Percentiles rank a stretch among this genome's conserved stretches.
These are phyloP conservation scores for Aspergillus pseudoviridinutans DNA, from an alignment of 2,329 filamentous ascomycete species.

Conservation along the genomic window DNA sequence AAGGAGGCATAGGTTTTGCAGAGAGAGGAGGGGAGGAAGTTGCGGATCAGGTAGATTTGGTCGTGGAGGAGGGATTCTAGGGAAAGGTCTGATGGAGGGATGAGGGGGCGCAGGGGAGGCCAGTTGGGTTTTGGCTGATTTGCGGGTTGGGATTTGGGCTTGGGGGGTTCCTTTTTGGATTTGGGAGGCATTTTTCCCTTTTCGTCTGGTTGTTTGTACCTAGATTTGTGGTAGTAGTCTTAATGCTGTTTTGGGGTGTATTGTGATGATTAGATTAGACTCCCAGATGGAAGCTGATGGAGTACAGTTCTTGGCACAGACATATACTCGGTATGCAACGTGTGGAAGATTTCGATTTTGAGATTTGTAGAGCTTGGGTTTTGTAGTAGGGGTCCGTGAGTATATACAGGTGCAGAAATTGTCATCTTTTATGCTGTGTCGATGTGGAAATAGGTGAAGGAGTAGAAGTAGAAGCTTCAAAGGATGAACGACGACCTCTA, in stretches of 20 bases:
- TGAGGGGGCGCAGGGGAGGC: slow-evolving; percentile 66
- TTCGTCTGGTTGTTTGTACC: neutral
- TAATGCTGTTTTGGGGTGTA: slow-evolving; percentile 1
- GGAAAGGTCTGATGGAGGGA: slow-evolving; percentile 62
- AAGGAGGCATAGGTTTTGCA: slow-evolving; percentile 75
- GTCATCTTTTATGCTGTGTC: neutral
- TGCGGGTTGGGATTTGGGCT: slow-evolving; percentile 15
- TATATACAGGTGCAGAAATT: neutral
- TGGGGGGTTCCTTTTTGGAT: slow-evolving; percentile 14
- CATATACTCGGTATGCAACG: neutral
- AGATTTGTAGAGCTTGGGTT: neutral
- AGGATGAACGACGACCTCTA: no score
- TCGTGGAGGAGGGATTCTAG: slow-evolving; percentile 55
- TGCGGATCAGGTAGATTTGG: slow-evolving; percentile 70
- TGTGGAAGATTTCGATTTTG: neutral
- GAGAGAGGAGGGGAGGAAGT: slow-evolving; percentile 69
- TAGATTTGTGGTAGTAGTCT: slow-evolving; percentile 5
- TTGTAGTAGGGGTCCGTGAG: neutral
- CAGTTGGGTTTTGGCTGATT: slow-evolving; percentile 51
- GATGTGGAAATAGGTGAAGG: neutral
- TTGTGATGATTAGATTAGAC: neutral
- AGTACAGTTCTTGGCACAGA: no score
- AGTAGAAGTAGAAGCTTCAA: no score
- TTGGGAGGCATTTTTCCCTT: slow-evolving; percentile 19
- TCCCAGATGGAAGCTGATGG: neutral